phyloP scores from a whole-genome alignment of 2,329 filamentous ascomycete genomes.

The Sphaceloma murrayae region DNA sequence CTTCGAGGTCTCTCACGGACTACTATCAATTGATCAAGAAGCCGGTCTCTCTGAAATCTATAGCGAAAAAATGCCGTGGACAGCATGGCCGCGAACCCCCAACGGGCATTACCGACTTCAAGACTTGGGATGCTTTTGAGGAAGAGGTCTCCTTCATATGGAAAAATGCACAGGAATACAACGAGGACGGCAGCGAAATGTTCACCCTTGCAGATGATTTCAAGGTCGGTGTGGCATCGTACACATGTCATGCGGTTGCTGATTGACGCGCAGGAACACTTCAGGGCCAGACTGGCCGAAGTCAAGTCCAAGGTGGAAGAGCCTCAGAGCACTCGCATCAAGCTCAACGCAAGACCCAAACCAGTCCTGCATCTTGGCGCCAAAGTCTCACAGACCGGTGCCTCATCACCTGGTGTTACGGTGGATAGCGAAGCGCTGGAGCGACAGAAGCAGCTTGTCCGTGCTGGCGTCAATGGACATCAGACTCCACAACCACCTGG shows the following conservation, averaged over 20 bases:
- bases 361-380: constrained; percentile 29
- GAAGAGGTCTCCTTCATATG: constrained; percentile 72
- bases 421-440: constrained; percentile 47
- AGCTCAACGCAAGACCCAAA: constrained; percentile 56
- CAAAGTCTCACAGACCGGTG: constrained; percentile 33
- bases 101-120: constrained; percentile 57
- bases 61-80: constrained; percentile 69
- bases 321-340: constrained; percentile 66
- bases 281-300: constrained; percentile 57
- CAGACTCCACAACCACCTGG: constrained; percentile 22
- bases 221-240: constrained; percentile 48
- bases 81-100: constrained; percentile 57
- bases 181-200: constrained; percentile 84
- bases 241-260: neutral
- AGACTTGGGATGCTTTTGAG: constrained; percentile 73
- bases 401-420: constrained; percentile 40
- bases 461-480: constrained; percentile 40
- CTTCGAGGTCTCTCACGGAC: constrained; percentile 64
- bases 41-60: constrained; percentile 65
- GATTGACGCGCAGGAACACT: constrained; percentile 44
- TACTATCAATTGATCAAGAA: constrained; percentile 79
- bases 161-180: constrained; percentile 81
- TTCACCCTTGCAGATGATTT: constrained; percentile 67
- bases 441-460: constrained; percentile 44
- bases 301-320: constrained; percentile 65